Evolutionary conservation across 805 yeast genomes (phyloP).

Genomic region (Nematodospora valgi): DNA sequence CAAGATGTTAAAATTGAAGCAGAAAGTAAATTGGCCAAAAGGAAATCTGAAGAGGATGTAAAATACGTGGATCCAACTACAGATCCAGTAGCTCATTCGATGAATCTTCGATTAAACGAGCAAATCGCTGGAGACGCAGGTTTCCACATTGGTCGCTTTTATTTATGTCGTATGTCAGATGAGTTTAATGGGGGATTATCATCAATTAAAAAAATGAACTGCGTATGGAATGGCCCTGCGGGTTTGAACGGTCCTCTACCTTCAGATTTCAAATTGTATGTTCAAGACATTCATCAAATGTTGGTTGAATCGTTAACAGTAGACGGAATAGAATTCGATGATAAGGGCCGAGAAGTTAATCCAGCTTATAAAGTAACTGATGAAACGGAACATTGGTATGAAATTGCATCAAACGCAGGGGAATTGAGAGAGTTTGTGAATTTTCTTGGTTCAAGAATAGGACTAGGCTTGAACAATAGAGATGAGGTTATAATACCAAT

Average conservation of each 20-base stretch:
- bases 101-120: conserved; percentile 33
- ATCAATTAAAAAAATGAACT: conserved; percentile 31
- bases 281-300: conserved; percentile 37
- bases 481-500: conserved; percentile 3
- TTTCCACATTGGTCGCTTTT: conserved; percentile 37
- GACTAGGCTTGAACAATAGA: conserved; percentile 7
- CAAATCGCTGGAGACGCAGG: conserved; percentile 39
- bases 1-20: conserved; percentile 28
- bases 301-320: conserved; percentile 22
- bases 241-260: conserved; percentile 12
- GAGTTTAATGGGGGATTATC: conserved; percentile 33
- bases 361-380: conserved; percentile 2
- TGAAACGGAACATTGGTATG: conserved; percentile 25
- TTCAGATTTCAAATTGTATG: conserved; percentile 36
- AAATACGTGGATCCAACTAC: conserved; percentile 38
- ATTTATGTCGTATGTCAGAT: conserved; percentile 34
- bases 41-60: conserved; percentile 19
- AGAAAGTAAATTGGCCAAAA: conserved; percentile 26
- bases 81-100: conserved; percentile 31
- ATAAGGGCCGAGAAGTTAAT: conserved; percentile 25
- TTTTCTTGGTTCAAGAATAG: conserved; percentile 21
- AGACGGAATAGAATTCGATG: conserved; percentile 35
- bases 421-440: conserved; percentile 27
- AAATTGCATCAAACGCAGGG: conserved; percentile 30
- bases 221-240: conserved; percentile 14